Percentiles rank a stretch among this genome's conserved stretches.
phyloP scores from a whole-genome alignment of 1,284 basidiomycete genomes.

The Cryptococcus sp. region DNA sequence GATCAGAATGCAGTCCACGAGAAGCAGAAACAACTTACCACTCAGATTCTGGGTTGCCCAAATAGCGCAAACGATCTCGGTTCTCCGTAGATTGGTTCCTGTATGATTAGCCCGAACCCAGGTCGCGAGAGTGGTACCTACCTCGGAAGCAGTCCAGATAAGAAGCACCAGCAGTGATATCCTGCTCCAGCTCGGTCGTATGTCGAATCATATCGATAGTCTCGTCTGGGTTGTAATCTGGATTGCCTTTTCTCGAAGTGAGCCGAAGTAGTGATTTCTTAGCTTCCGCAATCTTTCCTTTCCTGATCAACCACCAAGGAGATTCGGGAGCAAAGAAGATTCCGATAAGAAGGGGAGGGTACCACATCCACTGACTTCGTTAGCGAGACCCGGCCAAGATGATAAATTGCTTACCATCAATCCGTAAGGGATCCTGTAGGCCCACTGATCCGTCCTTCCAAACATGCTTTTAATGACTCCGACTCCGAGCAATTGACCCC shows the following conservation, averaged over 20 bases:
- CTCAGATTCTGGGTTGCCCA: constrained; percentile 44
- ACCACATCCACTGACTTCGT: constrained; percentile 32
- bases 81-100: constrained; percentile 25
- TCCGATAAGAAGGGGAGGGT: constrained; percentile 38
- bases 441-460: constrained; percentile 31
- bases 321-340: constrained; percentile 33
- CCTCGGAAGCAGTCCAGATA: constrained; percentile 52
- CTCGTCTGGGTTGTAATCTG: constrained; percentile 47
- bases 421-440: constrained; percentile 38
- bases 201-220: constrained; percentile 49
- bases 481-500: constrained; percentile 41
- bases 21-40: neutral
- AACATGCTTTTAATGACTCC: constrained; percentile 43
- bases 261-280: constrained; percentile 46
- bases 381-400: neutral
- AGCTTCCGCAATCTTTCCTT: constrained; percentile 51
- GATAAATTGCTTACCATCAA: constrained; percentile 21
- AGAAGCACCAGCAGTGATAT: constrained; percentile 33
- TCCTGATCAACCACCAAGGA: constrained; percentile 36
- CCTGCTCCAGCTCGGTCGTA: constrained; percentile 35
- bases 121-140: constrained; percentile 14
- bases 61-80: constrained; percentile 41
- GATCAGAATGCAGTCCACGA: neutral
- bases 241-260: constrained; percentile 30
- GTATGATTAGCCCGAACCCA: neutral